phyloP scores from a whole-genome alignment of 169 alveolate genomes.

The Plasmodium adleri region DNA sequence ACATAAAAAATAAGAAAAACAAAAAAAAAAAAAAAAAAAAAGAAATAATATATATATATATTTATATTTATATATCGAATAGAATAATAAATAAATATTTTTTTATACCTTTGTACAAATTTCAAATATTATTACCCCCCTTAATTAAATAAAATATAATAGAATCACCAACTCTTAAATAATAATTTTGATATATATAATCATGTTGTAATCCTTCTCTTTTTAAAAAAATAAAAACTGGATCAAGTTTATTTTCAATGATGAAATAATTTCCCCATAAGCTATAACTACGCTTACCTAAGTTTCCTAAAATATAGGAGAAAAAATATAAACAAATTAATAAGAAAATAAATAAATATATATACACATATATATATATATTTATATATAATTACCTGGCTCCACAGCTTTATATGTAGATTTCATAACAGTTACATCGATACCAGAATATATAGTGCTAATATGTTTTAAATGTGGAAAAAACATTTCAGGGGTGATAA shows the following conservation, averaged over 20 bases:
- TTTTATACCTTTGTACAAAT: not conserved
- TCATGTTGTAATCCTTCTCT: constrained; percentile 74
- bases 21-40: not conserved
- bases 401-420: constrained; percentile 65
- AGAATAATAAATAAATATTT: not conserved
- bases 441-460: constrained; percentile 61
- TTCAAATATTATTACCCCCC: constrained; percentile 46
- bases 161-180: constrained; percentile 63
- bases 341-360: not conserved
- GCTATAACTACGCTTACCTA: constrained; percentile 37
- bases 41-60: too few relatives aligned
- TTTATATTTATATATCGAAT: not conserved
- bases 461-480: constrained; percentile 65
- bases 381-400: constrained; percentile 37
- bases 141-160: constrained; percentile 59
- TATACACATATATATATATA: not conserved
- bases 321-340: not conserved
- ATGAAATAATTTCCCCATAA: constrained; percentile 74
- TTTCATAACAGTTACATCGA: constrained; percentile 71
- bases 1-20: constrained; percentile 4
- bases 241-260: constrained; percentile 46
- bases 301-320: constrained; percentile 20
- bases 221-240: constrained; percentile 46
- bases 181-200: constrained; percentile 56
- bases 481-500: constrained; percentile 32